These are phyloP conservation scores for Clathrospora elynae DNA, from an alignment of 2,329 filamentous ascomycete species.

Conservation along the genomic window DNA sequence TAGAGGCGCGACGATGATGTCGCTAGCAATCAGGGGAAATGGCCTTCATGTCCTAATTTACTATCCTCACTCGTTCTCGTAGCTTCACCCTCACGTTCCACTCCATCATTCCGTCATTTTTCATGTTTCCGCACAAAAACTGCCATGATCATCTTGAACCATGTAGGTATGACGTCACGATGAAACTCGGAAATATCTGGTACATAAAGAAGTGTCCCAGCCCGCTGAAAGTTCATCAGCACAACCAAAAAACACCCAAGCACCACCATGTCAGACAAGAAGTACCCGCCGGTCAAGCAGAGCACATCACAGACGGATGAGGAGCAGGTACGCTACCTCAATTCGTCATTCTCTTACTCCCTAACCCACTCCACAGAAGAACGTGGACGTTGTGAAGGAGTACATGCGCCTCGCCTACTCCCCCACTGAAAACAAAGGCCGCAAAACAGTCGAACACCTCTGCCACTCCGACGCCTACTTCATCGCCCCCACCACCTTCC, in stretches of 20 bases:
- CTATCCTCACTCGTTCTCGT: no score
- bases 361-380: conserved; percentile 22
- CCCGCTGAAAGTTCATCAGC: no score
- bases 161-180: conserved; percentile 12
- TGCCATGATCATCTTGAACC: not conserved
- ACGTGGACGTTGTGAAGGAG: conserved; percentile 44
- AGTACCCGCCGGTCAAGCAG: conserved; percentile 12
- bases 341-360: not conserved
- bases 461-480: conserved; percentile 43
- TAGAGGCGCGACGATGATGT: no score
- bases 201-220: not conserved
- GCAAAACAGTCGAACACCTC: conserved; percentile 42
- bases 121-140: not conserved
- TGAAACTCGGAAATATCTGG: not conserved
- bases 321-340: conserved; percentile 7
- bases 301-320: conserved; percentile 14
- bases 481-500: conserved; percentile 48
- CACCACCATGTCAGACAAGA: conserved; percentile 10
- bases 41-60: not conserved
- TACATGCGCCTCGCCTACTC: conserved; percentile 50
- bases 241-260: not conserved
- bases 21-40: no score
- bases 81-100: no score
- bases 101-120: not conserved
- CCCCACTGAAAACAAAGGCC: conserved; percentile 44